Evolutionary conservation across 305 asterid species (phyloP), one percentile per base, ranked within the genome.

Genomic region (Fraxinus dipetala): DNA sequence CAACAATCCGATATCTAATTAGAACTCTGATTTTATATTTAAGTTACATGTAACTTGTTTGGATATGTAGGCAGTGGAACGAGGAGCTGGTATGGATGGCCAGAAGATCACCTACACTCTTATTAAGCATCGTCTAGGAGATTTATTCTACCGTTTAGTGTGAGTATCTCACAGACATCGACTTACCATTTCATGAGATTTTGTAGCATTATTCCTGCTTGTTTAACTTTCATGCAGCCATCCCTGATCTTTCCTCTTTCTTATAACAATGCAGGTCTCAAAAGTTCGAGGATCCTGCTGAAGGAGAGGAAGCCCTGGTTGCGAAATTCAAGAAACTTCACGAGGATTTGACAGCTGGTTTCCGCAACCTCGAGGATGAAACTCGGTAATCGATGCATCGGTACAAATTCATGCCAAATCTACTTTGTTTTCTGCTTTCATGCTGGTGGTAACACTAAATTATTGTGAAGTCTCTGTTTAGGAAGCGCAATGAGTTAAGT

Each of bases 21-120:
- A 77, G 54, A 76, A 69, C 35, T 48, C 43, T 7, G 61, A 75
- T 78, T 74, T 32, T 18, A 31, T 72, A 79, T 76, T 18, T 6
- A 28, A 2, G 13, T 36, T 56, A 73, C 48, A 13, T 75, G 69
- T 67, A 11, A 35, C 36, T 59, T 77, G 74, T 65, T 79, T 78
- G 80, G 45, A 67, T 87, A 78, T 73, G 79, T 93, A 95, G 99
- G 97, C 99, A 1, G 97, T 91, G 76, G 99, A 95, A 84, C 91
- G 99, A 78, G 99, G 95, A 82, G 99, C 99, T 86, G 99, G 99
- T 79, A 93, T 93, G 96, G 99, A 95, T 84, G 98, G 98, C 30
- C 97, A 94, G 88, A 95, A 92, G 92, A 95, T 95, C 79, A 91
- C 97, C 32, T 95, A 95, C 89, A 86, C 89, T 76, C 95, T 95